These are phyloP conservation scores for Murraya koenigii DNA, from an alignment of 345 rosid genomes.

Conservation along the genomic window DNA sequence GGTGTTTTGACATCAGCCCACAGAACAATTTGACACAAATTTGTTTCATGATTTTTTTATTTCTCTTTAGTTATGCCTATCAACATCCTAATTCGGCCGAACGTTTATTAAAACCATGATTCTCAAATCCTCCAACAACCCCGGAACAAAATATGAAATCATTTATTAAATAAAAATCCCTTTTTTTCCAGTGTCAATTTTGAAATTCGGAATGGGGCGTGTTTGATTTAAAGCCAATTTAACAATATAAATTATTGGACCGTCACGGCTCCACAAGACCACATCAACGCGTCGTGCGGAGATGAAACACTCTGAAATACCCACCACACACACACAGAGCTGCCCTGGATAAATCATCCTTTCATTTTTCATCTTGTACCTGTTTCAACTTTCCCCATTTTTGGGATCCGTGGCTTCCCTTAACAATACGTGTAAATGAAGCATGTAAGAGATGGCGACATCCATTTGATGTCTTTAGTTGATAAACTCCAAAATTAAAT, in stretches of 20 bases:
- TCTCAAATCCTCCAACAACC: background rate
- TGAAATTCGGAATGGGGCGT: background rate
- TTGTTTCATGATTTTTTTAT: background rate
- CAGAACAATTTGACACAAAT: background rate
- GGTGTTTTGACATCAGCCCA: background rate
- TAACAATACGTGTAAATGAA: background rate
- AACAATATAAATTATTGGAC: background rate
- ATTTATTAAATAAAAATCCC: background rate
- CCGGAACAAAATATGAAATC: background rate
- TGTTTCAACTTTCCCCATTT: background rate
- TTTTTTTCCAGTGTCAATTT: background rate
- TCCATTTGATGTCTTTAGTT: background rate
- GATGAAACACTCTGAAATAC: background rate
- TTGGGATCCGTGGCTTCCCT: background rate
- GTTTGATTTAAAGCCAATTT: background rate
- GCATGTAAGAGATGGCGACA: background rate
- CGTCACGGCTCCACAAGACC: background rate
- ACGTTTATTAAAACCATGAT: background rate
- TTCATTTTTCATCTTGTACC: background rate
- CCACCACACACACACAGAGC: background rate
- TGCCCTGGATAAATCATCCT: background rate
- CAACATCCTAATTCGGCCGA: background rate
- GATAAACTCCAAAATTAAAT: background rate
- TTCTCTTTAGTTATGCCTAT: background rate
- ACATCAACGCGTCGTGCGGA: background rate